These are phyloP conservation scores for Phaseolus coccineus DNA, from an alignment of 331 rosid species.

Conservation along the genomic window DNA sequence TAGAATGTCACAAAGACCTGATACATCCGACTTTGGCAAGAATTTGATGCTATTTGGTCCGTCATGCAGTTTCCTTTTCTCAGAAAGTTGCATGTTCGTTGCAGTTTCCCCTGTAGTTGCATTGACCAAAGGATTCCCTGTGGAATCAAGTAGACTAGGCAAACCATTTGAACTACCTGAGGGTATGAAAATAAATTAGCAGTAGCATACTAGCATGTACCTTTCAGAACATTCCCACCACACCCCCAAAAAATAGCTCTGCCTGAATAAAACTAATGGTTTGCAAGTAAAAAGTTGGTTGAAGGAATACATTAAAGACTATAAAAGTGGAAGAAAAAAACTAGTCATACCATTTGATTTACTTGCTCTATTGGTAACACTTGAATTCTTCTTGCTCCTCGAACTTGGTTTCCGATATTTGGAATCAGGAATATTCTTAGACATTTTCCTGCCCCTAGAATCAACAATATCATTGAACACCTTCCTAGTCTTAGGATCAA, in stretches of 20 bases:
- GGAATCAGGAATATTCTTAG: conserved; percentile 35
- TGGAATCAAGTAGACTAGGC: conserved; percentile 31
- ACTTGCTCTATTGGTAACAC: conserved; percentile 48
- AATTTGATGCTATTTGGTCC: conserved; percentile 54
- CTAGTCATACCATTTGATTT: conserved; percentile 48
- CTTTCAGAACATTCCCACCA: conserved; percentile 2
- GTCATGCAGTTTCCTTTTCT: conserved; percentile 47
- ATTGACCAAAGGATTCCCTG: conserved; percentile 32
- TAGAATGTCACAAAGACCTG: conserved; percentile 66
- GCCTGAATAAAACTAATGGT: conserved; percentile 13
- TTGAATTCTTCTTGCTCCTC: conserved; percentile 47
- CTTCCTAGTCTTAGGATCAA: conserved; percentile 51
- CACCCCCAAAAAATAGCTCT: neutral
- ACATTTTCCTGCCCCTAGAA: neutral
- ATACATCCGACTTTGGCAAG: conserved; percentile 59
- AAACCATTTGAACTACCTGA: conserved; percentile 35
- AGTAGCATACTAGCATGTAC: conserved; percentile 15
- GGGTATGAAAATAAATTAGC: conserved; percentile 40
- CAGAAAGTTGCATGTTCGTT: conserved; percentile 44
- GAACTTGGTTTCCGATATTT: conserved; percentile 41
- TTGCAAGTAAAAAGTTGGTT: neutral
- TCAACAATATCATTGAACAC: conserved; percentile 7
- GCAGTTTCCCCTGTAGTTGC: conserved; percentile 39
- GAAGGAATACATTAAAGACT: conserved; percentile 24
- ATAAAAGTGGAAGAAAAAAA: conserved; percentile 7